Percentiles rank a stretch among this genome's conserved stretches.
Evolutionary conservation across 306 rosid species (phyloP).

Genomic region (Lupinus albus): DNA sequence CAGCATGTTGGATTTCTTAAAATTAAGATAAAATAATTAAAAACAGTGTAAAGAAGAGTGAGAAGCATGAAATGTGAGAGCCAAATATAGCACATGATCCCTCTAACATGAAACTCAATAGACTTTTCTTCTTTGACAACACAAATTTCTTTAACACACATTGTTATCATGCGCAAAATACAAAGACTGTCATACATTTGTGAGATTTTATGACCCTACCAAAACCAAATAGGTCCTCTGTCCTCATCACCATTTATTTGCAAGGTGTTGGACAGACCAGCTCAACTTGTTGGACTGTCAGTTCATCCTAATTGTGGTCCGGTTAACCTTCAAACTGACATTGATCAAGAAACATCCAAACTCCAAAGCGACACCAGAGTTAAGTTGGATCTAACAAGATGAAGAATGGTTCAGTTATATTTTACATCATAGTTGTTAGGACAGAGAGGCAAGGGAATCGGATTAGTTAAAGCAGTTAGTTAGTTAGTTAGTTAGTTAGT

Average conservation of each 20-base stretch:
- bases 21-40: not conserved
- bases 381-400: no score
- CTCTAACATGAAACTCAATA: constrained; percentile 1
- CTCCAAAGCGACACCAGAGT: no score
- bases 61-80: not conserved
- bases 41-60: not conserved
- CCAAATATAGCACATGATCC: not conserved
- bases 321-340: not conserved
- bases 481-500: no score
- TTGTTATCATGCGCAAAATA: not conserved
- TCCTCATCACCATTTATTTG: not conserved
- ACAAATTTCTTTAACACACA: not conserved
- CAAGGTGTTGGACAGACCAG: not conserved
- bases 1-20: not conserved
- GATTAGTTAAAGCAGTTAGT: no score
- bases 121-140: not conserved
- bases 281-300: not conserved
- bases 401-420: no score
- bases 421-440: no score
- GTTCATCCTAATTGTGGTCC: not conserved
- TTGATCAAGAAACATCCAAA: no score
- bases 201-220: not conserved
- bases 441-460: no score
- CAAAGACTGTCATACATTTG: not conserved
- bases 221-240: no score